A percentile compares a stretch with the other conserved stretches of the same genome.
Evolutionary conservation across 1,284 basidiomycete genomes (phyloP).

Genomic region (Anthracocystis setariae): DNA sequence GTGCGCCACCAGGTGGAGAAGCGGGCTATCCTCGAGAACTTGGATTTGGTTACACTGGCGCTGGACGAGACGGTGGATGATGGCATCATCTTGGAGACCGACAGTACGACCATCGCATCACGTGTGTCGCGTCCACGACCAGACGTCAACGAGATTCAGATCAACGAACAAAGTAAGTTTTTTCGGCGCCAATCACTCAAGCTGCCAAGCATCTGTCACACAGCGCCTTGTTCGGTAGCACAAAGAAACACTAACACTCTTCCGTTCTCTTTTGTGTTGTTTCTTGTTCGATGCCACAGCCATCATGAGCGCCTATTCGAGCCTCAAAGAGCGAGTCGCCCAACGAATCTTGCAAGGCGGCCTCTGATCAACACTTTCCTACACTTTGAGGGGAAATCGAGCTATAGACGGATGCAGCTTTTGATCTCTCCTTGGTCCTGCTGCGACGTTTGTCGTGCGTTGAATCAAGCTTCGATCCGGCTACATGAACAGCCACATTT

Average conservation of each 20-base stretch:
- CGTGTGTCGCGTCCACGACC: constrained; percentile 90
- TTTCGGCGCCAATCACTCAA: too few species aligned
- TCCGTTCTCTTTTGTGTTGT: constrained; percentile 59
- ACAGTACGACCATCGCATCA: constrained; percentile 91
- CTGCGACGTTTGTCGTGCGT: too few species aligned
- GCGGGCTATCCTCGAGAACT: constrained; percentile 89
- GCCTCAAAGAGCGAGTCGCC: constrained; percentile 61
- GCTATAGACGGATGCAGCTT: too few species aligned
- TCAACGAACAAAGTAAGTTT: constrained; percentile 84
- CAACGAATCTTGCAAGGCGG: constrained; percentile 64
- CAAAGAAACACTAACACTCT: too few species aligned
- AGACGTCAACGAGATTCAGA: constrained; percentile 94
- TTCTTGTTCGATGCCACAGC: constrained; percentile 29
- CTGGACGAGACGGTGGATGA: constrained; percentile 98
- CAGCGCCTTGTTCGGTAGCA: too few species aligned
- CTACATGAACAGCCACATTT: not conserved
- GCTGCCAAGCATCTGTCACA: too few species aligned
- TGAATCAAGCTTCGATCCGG: too few species aligned
- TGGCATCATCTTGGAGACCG: constrained; percentile 97
- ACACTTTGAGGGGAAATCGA: not conserved
- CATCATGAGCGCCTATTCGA: constrained; percentile 67
- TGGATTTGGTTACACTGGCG: constrained; percentile 91
- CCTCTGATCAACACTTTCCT: constrained; percentile 14
- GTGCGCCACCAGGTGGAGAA: constrained; percentile 90
- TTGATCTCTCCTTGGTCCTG: too few species aligned